phyloP scores from a whole-genome alignment of 495 filamentous ascomycete species.

The Penicillium nucicola region DNA sequence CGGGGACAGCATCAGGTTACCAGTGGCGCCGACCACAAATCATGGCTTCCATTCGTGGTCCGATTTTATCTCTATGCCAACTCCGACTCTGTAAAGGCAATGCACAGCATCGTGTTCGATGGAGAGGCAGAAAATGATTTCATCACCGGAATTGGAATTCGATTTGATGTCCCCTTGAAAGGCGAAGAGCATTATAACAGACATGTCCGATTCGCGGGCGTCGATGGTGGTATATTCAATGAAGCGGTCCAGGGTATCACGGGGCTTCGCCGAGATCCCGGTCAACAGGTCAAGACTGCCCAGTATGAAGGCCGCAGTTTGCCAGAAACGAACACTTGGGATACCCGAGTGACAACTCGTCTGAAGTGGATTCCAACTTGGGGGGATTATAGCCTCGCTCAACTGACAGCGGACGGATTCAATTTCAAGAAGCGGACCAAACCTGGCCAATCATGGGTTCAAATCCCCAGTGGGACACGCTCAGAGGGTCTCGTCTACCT shows the following conservation, averaged over 20 bases:
- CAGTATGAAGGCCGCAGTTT: conserved; percentile 33
- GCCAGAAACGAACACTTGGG: conserved; percentile 33
- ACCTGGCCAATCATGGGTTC: conserved; percentile 45
- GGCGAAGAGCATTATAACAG: conserved; percentile 38
- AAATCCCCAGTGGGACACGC: conserved; percentile 43
- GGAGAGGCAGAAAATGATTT: conserved; percentile 31
- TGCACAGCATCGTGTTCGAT: conserved; percentile 40
- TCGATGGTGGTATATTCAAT: conserved; percentile 32
- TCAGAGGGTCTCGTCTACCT: conserved; percentile 46
- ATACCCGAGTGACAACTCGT: conserved; percentile 28
- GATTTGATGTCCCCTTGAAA: conserved; percentile 35
- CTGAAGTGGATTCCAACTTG: conserved; percentile 45
- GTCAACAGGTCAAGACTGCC: conserved; percentile 24
- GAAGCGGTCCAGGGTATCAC: conserved; percentile 44
- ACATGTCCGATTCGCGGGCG: conserved; percentile 37
- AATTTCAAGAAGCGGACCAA: conserved; percentile 50
- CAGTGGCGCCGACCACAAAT: conserved; percentile 10
- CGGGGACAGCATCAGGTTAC: conserved; percentile 16
- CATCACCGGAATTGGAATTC: conserved; percentile 36
- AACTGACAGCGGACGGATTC: conserved; percentile 49
- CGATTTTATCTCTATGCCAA: conserved; percentile 44
- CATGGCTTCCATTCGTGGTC: conserved; percentile 38
- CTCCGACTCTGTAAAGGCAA: conserved; percentile 32
- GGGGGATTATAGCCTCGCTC: conserved; percentile 44
- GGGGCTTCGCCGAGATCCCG: conserved; percentile 38